These are phyloP conservation scores for Heterobasidion parviporum DNA, from an alignment of 1,284 basidiomycete species.

Conservation along the genomic window DNA sequence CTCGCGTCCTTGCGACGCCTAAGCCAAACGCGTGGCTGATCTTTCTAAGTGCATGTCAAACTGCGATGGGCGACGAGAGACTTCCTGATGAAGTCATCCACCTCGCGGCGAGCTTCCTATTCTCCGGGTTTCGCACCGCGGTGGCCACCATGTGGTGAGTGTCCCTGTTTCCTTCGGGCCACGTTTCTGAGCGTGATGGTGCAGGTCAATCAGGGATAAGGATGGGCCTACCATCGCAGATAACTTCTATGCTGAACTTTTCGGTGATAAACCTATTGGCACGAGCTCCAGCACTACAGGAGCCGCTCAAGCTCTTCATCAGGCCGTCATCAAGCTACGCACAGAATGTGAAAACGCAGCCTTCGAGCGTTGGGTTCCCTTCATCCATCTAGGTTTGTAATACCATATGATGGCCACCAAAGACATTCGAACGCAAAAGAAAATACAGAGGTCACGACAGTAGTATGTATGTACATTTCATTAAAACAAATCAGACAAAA, in stretches of 20 bases:
- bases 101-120: constrained; percentile 18
- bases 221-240: constrained; percentile 4
- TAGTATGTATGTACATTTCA: too few relatives aligned
- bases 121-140: constrained; percentile 14
- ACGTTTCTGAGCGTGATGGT: not conserved
- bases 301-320: constrained; percentile 1
- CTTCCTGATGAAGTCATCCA: constrained; percentile 16
- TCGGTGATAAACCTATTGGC: not conserved
- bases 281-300: not conserved
- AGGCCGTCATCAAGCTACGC: constrained; percentile 15
- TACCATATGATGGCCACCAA: not conserved
- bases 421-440: too few relatives aligned
- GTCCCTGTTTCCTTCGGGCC: constrained; percentile 11
- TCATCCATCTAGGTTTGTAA: constrained; percentile 20
- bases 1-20: not conserved
- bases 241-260: constrained; percentile 1
- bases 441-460: too few relatives aligned
- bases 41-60: constrained; percentile 19
- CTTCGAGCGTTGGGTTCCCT: constrained; percentile 18
- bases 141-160: constrained; percentile 18
- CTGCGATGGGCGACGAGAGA: constrained; percentile 13
- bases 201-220: not conserved
- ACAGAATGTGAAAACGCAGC: constrained; percentile 8
- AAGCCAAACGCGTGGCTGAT: constrained; percentile 4
- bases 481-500: too few relatives aligned